Percentiles rank a stretch among this genome's conserved stretches.
phyloP scores from a whole-genome alignment of 2,329 filamentous ascomycete genomes.

The Pseudogymnoascus sp. region DNA sequence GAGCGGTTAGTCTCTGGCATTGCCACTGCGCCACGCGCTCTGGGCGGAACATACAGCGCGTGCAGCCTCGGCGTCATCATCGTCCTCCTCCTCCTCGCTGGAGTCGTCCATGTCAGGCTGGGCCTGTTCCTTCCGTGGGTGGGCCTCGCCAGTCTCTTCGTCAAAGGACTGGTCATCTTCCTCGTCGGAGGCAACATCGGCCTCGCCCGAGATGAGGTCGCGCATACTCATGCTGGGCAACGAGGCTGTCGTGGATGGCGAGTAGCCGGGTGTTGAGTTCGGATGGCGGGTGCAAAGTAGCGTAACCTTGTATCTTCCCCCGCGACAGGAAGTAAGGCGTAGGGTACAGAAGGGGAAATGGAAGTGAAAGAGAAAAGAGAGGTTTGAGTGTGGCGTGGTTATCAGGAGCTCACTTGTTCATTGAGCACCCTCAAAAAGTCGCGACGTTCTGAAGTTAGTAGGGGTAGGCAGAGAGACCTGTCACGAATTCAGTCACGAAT shows the following conservation, averaged over 20 bases:
- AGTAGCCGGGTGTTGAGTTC: background rate
- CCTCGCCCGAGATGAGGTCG: constrained; percentile 75
- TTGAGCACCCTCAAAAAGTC: background rate
- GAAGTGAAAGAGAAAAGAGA: background rate
- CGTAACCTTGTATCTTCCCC: background rate
- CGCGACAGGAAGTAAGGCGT: background rate
- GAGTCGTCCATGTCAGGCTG: constrained; percentile 61
- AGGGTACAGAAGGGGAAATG: background rate
- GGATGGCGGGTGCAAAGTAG: background rate
- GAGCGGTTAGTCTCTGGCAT: background rate
- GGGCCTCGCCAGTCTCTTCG: constrained; percentile 60
- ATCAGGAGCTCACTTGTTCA: background rate
- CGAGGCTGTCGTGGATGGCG: background rate
- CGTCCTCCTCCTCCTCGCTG: constrained; percentile 85
- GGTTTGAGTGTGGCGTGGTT: background rate
- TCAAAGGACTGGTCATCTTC: constrained; percentile 75
- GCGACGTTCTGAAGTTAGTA: background rate
- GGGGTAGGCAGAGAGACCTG: background rate
- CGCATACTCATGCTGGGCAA: constrained; percentile 54
- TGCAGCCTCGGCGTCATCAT: constrained; percentile 81
- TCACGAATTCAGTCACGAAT: background rate
- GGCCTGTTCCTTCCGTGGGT: constrained; percentile 33
- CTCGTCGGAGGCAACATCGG: constrained; percentile 77
- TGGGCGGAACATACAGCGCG: constrained; percentile 48
- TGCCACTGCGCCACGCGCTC: constrained; percentile 16